Evolutionary conservation across 495 filamentous ascomycete genomes (phyloP), one percentile per base, ranked within the genome.

Genomic region (Penicillium daleae): DNA sequence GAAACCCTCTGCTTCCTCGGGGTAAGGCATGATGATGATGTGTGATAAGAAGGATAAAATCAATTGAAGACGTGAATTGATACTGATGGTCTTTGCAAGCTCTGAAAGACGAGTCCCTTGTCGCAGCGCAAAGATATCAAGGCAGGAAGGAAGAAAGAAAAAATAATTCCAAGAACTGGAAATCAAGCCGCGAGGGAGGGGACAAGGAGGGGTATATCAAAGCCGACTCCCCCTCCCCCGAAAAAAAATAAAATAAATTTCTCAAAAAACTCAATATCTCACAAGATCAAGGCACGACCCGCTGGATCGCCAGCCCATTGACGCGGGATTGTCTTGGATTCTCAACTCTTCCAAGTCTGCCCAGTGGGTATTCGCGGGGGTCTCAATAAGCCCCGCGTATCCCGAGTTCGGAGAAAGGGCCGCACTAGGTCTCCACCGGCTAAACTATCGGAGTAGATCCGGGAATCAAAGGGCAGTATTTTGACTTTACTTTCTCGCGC

Each of bases 1-100:
- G 77, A 91, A 93, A 56, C 91, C 90, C 65, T 88, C 81, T 52
- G 92, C 90, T 64, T 86, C 86, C 44, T 92, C 89, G 68, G 90
- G 91, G 73, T 92, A 92, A 62, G 81, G 80, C 90, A 92, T 91
- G n/a, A 74, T 83, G n/a, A 74, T 83, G 64, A 49, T 6, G n/a
- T n/a, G 29, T 52, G 26, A 52, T 52, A 9, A 9, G 12, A 52
- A 55, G n/a, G 21, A 50, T 22, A 29, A 6, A 49, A n/a, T 46
- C 13, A 64, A 56, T 56, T 50, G 42, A 52, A 56, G 24, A 26
- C 1, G 4, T 29, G 2, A 12, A 49, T 1, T 49, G 46, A 26
- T 48, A 6, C 26, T 9, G 39, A 48, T 10, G n/a, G 21, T 46
- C n/a, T 21, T 46, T n/a, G 19, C n/a, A 46, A 26, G 44, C 22